Percentiles rank a stretch among this genome's conserved stretches.
These are phyloP conservation scores for Emmonsiellopsis sp. DNA, from an alignment of 2,329 filamentous ascomycete species.

Conservation along the genomic window DNA sequence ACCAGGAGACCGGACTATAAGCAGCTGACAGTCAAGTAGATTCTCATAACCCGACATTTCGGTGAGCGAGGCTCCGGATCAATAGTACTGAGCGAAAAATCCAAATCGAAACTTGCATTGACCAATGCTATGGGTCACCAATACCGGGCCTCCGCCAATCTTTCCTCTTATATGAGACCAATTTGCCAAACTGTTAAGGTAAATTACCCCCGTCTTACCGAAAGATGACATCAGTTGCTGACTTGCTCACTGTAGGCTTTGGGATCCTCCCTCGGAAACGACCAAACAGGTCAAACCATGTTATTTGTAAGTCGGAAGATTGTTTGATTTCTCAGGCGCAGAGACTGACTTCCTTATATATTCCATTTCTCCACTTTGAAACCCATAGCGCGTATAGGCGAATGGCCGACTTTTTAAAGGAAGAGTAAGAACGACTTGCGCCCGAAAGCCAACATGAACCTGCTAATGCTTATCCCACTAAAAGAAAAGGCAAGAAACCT, in stretches of 20 bases:
- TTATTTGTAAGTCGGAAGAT: slow-evolving; percentile 2
- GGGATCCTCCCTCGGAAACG: background rate
- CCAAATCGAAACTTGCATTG: slow-evolving; percentile 2
- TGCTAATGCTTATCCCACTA: background rate
- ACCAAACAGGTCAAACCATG: slow-evolving; percentile 1
- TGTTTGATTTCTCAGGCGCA: background rate
- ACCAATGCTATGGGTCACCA: background rate
- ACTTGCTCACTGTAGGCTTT: background rate
- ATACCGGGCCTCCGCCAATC: slow-evolving; percentile 1
- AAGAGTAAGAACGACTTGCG: background rate
- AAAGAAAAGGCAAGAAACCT: background rate
- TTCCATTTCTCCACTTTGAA: slow-evolving; percentile 6
- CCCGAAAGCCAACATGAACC: background rate
- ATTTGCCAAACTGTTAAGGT: slow-evolving; percentile 2
- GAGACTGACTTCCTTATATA: background rate
- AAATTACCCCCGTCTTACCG: background rate
- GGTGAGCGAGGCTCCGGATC: background rate
- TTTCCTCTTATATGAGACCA: slow-evolving; percentile 4
- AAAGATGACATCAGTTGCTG: background rate
- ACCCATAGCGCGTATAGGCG: background rate
- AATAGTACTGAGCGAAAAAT: background rate
- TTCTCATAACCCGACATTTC: slow-evolving; percentile 1
- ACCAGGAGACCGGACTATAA: background rate
- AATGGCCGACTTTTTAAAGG: slow-evolving; percentile 2
- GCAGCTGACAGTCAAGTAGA: background rate